Percentiles rank a stretch among this genome's conserved stretches.
phyloP scores from a whole-genome alignment of 2,329 filamentous ascomycete species.

The Penicillium nordicum region DNA sequence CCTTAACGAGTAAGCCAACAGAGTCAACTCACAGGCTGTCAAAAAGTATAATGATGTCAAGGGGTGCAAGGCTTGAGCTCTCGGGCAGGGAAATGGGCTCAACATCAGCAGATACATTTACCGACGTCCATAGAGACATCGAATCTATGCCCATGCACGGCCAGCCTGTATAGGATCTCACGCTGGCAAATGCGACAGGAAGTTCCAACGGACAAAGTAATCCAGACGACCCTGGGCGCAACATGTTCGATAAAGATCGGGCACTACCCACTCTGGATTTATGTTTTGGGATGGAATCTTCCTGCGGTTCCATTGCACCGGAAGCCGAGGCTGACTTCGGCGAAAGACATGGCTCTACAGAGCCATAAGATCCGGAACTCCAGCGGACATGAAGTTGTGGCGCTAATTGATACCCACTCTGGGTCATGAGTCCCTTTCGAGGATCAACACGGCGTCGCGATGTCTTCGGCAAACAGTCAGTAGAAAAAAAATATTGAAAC shows the following conservation, averaged over 20 bases:
- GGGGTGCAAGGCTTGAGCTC: slow-evolving; percentile 21
- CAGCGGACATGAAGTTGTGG: slow-evolving; percentile 19
- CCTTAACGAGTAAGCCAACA: neutral
- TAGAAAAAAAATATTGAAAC: neutral
- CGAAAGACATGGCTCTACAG: slow-evolving; percentile 1
- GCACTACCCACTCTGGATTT: neutral
- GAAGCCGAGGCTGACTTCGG: neutral
- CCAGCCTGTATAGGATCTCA: slow-evolving; percentile 13
- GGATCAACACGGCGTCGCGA: neutral
- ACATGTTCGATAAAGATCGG: neutral
- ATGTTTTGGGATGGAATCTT: neutral
- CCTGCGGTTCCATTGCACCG: neutral
- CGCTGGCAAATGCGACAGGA: slow-evolving; percentile 22
- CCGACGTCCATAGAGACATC: slow-evolving; percentile 19
- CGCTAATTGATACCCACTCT: slow-evolving; percentile 1
- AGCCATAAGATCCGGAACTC: slow-evolving; percentile 24
- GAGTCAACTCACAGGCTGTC: slow-evolving; percentile 32
- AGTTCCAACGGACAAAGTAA: slow-evolving; percentile 16
- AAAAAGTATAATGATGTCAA: slow-evolving; percentile 37
- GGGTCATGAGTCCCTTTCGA: neutral
- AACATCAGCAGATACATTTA: slow-evolving; percentile 28
- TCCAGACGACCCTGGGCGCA: neutral
- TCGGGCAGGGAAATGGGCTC: slow-evolving; percentile 18
- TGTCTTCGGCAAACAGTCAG: slow-evolving; percentile 13
- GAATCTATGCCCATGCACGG: slow-evolving; percentile 13